Evolutionary conservation across 2,329 filamentous ascomycete species (phyloP), one percentile per base, ranked within the genome.

Genomic region (Leptosphaerulina australis): DNA sequence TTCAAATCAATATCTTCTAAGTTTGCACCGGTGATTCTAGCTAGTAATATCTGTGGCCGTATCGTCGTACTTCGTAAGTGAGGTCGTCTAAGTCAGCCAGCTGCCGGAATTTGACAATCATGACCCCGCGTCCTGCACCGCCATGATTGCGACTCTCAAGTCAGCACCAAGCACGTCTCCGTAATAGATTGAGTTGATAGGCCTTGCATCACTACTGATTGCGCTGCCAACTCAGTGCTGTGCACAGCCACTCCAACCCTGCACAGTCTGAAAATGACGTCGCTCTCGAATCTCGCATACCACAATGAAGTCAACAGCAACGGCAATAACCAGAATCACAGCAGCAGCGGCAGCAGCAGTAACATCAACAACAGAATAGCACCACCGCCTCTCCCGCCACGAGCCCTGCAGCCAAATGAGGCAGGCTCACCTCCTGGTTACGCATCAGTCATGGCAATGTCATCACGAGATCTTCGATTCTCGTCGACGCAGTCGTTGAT

Each of bases 401-500:
- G 68, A 31, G 22, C 31, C 15, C 44, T 54, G 17, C 45, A 55
- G 24, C 36, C 55, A 45, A 37, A 35, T 54, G 50, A 52, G 26
- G 34, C 56, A 40, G 46, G 56, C 9, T 51, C 56, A 28, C 53
- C 64, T 22, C 59, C 53, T 14, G 55, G 54, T 26, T 60, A 66
- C 21, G 36, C 61, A 24, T 66, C 67, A 2, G 39, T 60, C 30
- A 52, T 57, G 24, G 59, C 53, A 39, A 68, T 72, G 61, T 58
- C 60, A 8, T 70, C 67, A 21, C 50, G 69, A 22, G 77, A 79
- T 52, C 76, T 74, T 20, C 73, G 77, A 18, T 74, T 74, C 3
- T 75, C 73, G 2, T 80, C 77, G 3, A 74, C 71, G 3, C 72
- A 80, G 45, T 79, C 77, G 3, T 70, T 80, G 6, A 60, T 72